phyloP scores from a whole-genome alignment of 2,329 filamentous ascomycete genomes.

The Lojkania enalia region DNA sequence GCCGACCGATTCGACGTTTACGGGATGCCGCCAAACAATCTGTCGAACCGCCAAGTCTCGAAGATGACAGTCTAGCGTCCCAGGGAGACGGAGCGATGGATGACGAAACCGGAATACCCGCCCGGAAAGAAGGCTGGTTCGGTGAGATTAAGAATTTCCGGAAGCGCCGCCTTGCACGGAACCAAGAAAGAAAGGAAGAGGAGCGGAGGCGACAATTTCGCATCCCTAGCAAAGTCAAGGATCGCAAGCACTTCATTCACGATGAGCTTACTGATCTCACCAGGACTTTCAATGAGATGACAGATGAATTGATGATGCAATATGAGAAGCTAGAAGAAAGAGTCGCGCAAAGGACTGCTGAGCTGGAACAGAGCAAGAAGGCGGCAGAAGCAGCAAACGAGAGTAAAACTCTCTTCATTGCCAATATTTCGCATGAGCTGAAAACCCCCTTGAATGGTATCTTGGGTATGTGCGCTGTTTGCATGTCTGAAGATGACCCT shows the following conservation, averaged over 20 bases:
- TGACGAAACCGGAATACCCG: conserved; percentile 53
- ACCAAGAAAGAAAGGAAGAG: conserved; percentile 37
- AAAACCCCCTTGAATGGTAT: conserved; percentile 97
- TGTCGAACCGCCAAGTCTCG: conserved; percentile 66
- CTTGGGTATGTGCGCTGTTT: conserved; percentile 88
- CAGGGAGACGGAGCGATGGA: conserved; percentile 45
- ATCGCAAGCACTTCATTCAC: conserved; percentile 73
- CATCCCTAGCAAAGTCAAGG: conserved; percentile 80
- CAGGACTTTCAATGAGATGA: conserved; percentile 89
- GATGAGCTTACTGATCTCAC: conserved; percentile 87
- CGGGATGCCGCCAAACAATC: conserved; percentile 76
- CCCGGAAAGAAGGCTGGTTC: conserved; percentile 52
- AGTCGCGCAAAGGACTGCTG: conserved; percentile 77
- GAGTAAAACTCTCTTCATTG: conserved; percentile 96
- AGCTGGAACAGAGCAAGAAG: conserved; percentile 87
- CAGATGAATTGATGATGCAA: conserved; percentile 83
- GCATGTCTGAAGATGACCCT: conserved; percentile 87
- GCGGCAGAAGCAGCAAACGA: conserved; percentile 94
- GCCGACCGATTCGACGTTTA: conserved; percentile 76
- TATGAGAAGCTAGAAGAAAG: conserved; percentile 83
- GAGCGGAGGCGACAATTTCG: conserved; percentile 66
- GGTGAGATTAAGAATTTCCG: conserved; percentile 41
- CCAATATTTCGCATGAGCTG: conserved; percentile 85
- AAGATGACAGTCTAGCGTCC: conserved; percentile 45
- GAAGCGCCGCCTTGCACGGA: conserved; percentile 6